Conservation (phyloP, 2,329 filamentous ascomycete genomes). For the Annulohypoxylon truncatum region DNA sequence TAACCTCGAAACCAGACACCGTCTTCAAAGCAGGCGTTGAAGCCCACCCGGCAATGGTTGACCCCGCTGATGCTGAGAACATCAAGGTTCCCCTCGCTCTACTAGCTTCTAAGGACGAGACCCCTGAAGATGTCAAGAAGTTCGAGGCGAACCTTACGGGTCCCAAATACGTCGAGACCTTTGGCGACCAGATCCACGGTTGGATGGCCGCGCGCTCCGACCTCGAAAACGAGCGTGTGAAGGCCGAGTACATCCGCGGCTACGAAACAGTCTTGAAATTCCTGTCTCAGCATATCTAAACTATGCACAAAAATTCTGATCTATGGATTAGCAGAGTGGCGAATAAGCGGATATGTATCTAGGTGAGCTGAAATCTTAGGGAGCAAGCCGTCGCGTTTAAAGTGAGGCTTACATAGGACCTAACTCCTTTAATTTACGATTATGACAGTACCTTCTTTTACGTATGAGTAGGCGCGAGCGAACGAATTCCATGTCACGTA, state of each 20-base stretch:
- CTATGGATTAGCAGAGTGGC: neutral
- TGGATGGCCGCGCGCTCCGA: constrained; percentile 78
- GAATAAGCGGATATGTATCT: neutral
- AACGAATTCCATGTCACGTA: neutral
- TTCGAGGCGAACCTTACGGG: constrained; percentile 65
- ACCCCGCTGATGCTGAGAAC: constrained; percentile 68
- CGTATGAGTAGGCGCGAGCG: neutral
- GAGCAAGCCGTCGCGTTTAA: neutral
- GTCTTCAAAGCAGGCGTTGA: constrained; percentile 66
- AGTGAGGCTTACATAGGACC: neutral
- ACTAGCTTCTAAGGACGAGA: constrained; percentile 75
- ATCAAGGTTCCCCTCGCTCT: constrained; percentile 71
- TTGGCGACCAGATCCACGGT: constrained; percentile 74
- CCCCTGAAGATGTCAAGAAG: constrained; percentile 64
- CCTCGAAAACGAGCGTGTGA: constrained; percentile 66
- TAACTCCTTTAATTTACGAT: constrained; percentile 7
- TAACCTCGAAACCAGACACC: constrained; percentile 61
- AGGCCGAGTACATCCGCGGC: constrained; percentile 71
- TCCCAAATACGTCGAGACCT: constrained; percentile 73
- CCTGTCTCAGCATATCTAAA: constrained; percentile 62
- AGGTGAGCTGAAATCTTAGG: neutral
- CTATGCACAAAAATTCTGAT: neutral
- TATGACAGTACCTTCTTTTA: neutral
- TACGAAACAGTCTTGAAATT: constrained; percentile 70
- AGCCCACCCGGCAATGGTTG: constrained; percentile 72